Base-by-base conservation (phyloP, 1,139 yeast species). In the Candida buenavistaensis region DNA sequence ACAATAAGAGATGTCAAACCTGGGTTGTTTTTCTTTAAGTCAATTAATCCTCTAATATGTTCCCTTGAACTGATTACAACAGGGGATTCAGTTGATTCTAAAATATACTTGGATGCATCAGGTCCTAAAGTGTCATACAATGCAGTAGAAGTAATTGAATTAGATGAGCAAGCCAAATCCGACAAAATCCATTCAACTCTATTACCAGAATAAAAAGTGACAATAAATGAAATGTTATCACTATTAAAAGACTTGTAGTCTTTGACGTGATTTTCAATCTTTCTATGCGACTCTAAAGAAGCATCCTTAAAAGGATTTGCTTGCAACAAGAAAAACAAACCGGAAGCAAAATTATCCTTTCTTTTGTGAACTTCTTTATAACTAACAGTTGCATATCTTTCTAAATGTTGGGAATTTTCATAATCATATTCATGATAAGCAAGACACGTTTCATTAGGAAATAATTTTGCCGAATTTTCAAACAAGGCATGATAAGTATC, bases 111-210 rank as follows among this genome's bases (percentile, higher is more conserved):
- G 4, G 71, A 62, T 17, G 68, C 56, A 10, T 52, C 56, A 2
- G 54, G 55, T 2, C 72, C 72, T 43, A 66, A 59, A 27, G 68
- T 66, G 38, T 67, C 72, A 40, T 68, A 68, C 33, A 67, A 54
- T 1, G 71, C 65, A 12, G 72, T 64, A 38, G 53, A 58, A 26
- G 71, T 59, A 32, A 68, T 54, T 6, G 68, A 55, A 42, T 48
- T 63, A 14, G 66, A 52, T 3, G 59, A 44, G 39, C 70, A 64
- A 4, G 67, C 66, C 38, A 66, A 45, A 45, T 68, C 73, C 12
- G 68, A 45, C 30, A 67, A 44, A 3, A 59, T 40, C 73, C 73
- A 68, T 45, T 68, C 73, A 30, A 46, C 46, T 20, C 73, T 47
- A 43, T 66, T 68, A 24, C 61, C 58, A 3, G 68, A 51, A 37